These are phyloP conservation scores for Bryopsis sp. DNA, from an alignment of 139 green algal genomes.

Conservation along the genomic window DNA sequence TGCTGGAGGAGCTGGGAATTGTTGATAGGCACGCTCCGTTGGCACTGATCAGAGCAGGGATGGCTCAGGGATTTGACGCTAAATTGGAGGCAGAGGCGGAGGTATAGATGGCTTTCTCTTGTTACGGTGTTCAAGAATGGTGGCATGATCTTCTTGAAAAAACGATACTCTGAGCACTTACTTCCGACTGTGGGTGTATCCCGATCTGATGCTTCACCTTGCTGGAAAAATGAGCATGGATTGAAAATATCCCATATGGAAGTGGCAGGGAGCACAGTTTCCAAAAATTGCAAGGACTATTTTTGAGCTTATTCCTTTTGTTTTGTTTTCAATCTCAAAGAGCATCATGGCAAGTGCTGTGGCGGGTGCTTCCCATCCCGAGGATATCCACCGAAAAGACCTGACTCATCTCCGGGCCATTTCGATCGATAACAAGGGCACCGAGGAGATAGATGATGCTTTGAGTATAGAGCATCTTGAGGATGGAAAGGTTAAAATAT, in stretches of 20 bases:
- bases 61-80: background rate
- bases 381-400: background rate
- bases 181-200: no score
- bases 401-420: slow-evolving; percentile 6
- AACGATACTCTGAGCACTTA: no score
- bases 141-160: no score
- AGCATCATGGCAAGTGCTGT: background rate
- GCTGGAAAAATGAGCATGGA: no score
- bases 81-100: background rate
- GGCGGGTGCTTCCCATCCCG: background rate
- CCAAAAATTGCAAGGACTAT: no score
- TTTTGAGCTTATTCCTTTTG: background rate
- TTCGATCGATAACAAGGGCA: slow-evolving; percentile 2
- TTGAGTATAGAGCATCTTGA: background rate
- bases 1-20: background rate
- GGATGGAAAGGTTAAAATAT: slow-evolving; percentile 6
- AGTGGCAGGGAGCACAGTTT: no score
- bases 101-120: no score
- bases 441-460: slow-evolving; percentile 12
- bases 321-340: background rate
- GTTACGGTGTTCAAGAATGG: no score
- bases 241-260: no score
- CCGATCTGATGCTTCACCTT: no score
- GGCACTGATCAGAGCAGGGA: slow-evolving; percentile 3
- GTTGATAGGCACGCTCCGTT: background rate